Percentiles rank a stretch among this genome's conserved stretches.
Conservation (phyloP, 345 rosid species). For the Turritis glabra region DNA sequence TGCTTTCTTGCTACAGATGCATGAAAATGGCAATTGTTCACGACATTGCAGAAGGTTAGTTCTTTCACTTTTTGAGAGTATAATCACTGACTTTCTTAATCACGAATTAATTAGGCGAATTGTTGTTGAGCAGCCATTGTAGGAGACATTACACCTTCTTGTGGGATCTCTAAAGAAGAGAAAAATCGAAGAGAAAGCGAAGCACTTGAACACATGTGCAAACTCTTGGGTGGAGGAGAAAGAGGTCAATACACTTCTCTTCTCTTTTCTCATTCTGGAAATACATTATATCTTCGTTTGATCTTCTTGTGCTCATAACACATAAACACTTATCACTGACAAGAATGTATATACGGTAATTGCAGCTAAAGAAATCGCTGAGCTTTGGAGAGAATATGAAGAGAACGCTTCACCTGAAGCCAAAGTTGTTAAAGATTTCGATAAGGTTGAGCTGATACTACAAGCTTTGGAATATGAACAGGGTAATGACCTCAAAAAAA, state of each 20-base stretch:
- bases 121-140: slow-evolving; percentile 73
- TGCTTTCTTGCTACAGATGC: slow-evolving; percentile 55
- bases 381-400: slow-evolving; percentile 90
- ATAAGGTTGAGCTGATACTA: slow-evolving; percentile 93
- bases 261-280: background rate
- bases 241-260: slow-evolving; percentile 74
- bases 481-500: slow-evolving; percentile 47
- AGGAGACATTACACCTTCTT: slow-evolving; percentile 89
- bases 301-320: background rate
- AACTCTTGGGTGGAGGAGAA: slow-evolving; percentile 77
- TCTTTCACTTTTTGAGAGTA: background rate
- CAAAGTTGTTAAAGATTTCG: slow-evolving; percentile 91
- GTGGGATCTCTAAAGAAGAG: slow-evolving; percentile 87
- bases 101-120: background rate
- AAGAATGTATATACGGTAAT: background rate
- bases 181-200: slow-evolving; percentile 80
- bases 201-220: slow-evolving; percentile 92
- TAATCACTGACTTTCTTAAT: background rate
- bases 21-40: slow-evolving; percentile 95
- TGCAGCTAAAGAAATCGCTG: slow-evolving; percentile 75
- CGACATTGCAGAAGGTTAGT: slow-evolving; percentile 88
- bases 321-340: background rate
- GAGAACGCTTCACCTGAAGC: slow-evolving; percentile 91
- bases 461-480: slow-evolving; percentile 95
- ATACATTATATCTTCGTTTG: background rate